Evolutionary conservation across 805 yeast species (phyloP), one percentile per base, ranked within the genome.

Genomic region (Clavispora carvajalis): DNA sequence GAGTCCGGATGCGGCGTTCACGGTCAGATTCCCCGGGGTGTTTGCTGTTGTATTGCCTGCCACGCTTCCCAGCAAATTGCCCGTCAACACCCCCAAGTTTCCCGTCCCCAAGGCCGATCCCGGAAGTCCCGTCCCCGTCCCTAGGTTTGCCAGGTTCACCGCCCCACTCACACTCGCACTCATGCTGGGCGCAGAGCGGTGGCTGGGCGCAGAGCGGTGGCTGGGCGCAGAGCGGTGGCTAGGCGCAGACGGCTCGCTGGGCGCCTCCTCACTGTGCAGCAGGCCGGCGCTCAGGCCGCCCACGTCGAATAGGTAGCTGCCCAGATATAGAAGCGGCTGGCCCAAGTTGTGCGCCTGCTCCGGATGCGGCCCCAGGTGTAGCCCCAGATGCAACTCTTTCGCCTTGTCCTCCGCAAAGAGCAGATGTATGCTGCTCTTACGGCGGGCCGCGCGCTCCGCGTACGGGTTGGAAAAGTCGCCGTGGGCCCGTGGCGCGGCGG

Each of bases 241-340:
- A n/a, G n/a, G n/a, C n/a, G n/a, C 16, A 4, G 29, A 25, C n/a
- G n/a, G n/a, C n/a, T 9, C 30, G 19, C 30, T 28, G 10, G 31
- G 16, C 19, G 12, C 19, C 18, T 5, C 19, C 12, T 15, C 31
- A 6, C 31, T 46, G 22, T 60, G 69, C 22, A 57, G 68, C 9
- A 45, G 44, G 25, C 47, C 57, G 21, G 48, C 57, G 35, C 31
- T 28, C 31, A 28, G 31, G 7, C 58, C 63, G n/a, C 54, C 62
- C 13, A 45, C 47, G n/a, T 54, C 57, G 34, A 54, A 57, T 16
- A 59, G 54, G 34, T 54, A 55, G 31, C 49, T 49, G 6, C 57
- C 65, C 10, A 5, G 31, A 10, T 28, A 28, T 13, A 28, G n/a
- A 5, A 28, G 31, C 19, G 31, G 31, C 31, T 28, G 31, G 31